Evolutionary conservation across 2,329 filamentous ascomycete genomes (phyloP).

Genomic region (Hirsutella minnesotensis): DNA sequence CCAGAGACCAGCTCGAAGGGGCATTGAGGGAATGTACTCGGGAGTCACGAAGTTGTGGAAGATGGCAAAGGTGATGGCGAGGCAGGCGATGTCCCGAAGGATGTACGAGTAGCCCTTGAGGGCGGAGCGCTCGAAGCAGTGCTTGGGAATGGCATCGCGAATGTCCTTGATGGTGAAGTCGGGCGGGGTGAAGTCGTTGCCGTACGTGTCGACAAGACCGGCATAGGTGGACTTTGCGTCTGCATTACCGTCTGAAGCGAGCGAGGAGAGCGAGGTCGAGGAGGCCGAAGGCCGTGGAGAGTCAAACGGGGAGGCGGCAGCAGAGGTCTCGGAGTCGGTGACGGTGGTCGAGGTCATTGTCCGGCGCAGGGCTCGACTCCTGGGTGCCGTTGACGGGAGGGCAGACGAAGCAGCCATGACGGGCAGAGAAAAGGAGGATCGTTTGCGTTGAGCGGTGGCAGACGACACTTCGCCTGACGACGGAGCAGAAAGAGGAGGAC

Average conservation of each 20-base stretch:
- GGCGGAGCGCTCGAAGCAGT: constrained; percentile 87
- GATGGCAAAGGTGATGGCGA: constrained; percentile 70
- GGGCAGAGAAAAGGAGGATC: neutral
- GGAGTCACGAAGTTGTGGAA: constrained; percentile 87
- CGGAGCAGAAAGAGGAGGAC: neutral
- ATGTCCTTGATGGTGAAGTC: constrained; percentile 98
- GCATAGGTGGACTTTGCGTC: constrained; percentile 37
- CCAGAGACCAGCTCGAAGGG: constrained; percentile 54
- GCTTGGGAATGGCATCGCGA: constrained; percentile 89
- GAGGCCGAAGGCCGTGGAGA: constrained; percentile 57
- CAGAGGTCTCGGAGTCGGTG: constrained; percentile 42
- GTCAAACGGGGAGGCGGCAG: constrained; percentile 44
- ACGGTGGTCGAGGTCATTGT: constrained; percentile 34
- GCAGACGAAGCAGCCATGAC: constrained; percentile 29
- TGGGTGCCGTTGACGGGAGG: constrained; percentile 27
- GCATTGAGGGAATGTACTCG: constrained; percentile 61
- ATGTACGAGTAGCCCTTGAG: constrained; percentile 70
- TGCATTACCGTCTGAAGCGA: constrained; percentile 50
- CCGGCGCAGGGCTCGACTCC: constrained; percentile 34
- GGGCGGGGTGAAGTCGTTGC: constrained; percentile 86
- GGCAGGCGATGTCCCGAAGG: constrained; percentile 60
- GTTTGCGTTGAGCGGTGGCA: no score
- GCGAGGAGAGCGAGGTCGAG: constrained; percentile 82
- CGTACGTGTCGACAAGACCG: constrained; percentile 79
- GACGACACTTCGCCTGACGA: no score